Conservation (phyloP, 1,284 basidiomycete genomes). For the Tremellales sp. region DNA sequence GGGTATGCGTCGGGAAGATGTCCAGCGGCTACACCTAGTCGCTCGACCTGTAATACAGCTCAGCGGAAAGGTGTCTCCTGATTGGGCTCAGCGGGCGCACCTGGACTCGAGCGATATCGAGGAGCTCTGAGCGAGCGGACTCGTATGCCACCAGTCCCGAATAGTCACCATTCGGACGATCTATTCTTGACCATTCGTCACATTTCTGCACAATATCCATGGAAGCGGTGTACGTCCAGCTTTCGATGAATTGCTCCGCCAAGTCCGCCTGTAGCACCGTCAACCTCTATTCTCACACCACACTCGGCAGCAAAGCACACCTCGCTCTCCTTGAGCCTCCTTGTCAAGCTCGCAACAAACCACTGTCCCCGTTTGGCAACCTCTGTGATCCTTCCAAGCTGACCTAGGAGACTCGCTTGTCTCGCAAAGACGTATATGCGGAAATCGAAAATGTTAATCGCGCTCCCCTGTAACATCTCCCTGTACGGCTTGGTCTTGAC, state of each 20-base stretch:
- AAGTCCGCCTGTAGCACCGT: conserved; percentile 56
- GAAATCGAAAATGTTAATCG: conserved; percentile 91
- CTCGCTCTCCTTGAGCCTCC: conserved; percentile 62
- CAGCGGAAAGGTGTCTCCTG: background rate
- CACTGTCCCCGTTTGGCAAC: conserved; percentile 63
- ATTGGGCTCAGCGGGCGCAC: conserved; percentile 8
- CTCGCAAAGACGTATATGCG: conserved; percentile 85
- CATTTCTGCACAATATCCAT: conserved; percentile 80
- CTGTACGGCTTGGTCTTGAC: conserved; percentile 78
- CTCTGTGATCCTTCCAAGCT: conserved; percentile 73
- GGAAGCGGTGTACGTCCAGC: conserved; percentile 90
- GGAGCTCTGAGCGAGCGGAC: conserved; percentile 39
- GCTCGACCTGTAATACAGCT: conserved; percentile 31
- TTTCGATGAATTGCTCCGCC: conserved; percentile 78
- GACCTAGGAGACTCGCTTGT: conserved; percentile 73
- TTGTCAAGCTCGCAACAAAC: conserved; percentile 41
- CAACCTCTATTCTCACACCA: background rate
- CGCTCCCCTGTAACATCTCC: conserved; percentile 81
- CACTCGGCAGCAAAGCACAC: conserved; percentile 50
- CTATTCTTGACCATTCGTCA: conserved; percentile 62
- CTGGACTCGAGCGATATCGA: conserved; percentile 45
- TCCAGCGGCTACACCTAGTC: conserved; percentile 35
- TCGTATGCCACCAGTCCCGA: conserved; percentile 54
- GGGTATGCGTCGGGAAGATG: conserved; percentile 40
- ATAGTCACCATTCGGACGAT: conserved; percentile 52